Conservation (phyloP, 495 filamentous ascomycete species). For the Podospora tetraspora region DNA sequence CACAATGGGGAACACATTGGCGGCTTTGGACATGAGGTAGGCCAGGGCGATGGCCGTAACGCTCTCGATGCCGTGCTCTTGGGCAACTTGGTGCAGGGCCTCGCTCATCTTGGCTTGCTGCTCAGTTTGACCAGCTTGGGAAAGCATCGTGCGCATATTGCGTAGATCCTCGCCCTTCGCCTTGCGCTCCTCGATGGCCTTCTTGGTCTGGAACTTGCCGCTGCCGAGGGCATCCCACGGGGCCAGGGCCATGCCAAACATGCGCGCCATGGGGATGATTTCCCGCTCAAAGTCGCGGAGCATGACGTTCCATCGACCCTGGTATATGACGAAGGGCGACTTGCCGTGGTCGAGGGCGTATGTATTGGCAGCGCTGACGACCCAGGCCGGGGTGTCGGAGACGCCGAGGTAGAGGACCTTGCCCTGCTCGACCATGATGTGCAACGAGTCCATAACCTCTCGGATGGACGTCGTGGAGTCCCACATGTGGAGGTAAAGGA, state of each 20-base stretch:
- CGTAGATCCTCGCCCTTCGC: slow-evolving; percentile 34
- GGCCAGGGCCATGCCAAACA: slow-evolving; percentile 55
- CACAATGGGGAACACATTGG: slow-evolving; percentile 47
- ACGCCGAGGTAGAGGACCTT: slow-evolving; percentile 64
- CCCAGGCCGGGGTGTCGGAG: slow-evolving; percentile 60
- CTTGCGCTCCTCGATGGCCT: slow-evolving; percentile 36
- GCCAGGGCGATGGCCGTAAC: slow-evolving; percentile 49
- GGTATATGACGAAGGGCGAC: slow-evolving; percentile 61
- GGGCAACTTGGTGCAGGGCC: slow-evolving; percentile 48
- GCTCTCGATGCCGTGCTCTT: slow-evolving; percentile 38
- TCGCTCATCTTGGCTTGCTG: slow-evolving; percentile 40
- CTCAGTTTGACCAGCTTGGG: slow-evolving; percentile 30
- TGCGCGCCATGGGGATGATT: slow-evolving; percentile 54
- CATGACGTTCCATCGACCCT: slow-evolving; percentile 59
- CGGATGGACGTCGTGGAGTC: slow-evolving; percentile 55
- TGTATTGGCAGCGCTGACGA: slow-evolving; percentile 55
- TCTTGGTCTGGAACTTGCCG: slow-evolving; percentile 48
- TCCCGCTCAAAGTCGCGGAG: slow-evolving; percentile 54
- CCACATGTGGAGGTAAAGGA: slow-evolving; percentile 61
- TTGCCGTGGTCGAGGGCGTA: slow-evolving; percentile 57
- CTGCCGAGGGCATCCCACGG: slow-evolving; percentile 54
- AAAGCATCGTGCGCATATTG: slow-evolving; percentile 18
- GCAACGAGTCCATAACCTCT: slow-evolving; percentile 58
- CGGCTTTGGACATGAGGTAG: slow-evolving; percentile 50
- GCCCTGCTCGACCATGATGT: slow-evolving; percentile 52